Evolutionary conservation across 177 flowering plant species (phyloP), one percentile per base, ranked within the genome.

Genomic region (Tripterygium wilfordii): DNA sequence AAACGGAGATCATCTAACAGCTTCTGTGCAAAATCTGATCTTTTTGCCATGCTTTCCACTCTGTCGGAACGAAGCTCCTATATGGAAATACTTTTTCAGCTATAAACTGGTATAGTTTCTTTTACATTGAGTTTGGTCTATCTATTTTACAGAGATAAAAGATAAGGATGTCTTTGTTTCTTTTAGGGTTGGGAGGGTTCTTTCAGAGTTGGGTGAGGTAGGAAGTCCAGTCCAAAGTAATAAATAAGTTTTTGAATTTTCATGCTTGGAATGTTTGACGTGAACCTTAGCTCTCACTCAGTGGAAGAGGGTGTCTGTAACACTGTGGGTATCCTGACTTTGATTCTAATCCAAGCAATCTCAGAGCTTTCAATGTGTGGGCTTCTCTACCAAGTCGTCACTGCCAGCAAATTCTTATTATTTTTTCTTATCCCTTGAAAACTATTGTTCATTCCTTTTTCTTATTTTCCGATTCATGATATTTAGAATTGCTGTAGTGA

Each of bases 11-110:
- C 98, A 49, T 72, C 72, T 62, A 91, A 62, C 63, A 91, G 73
- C 68, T 88, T 91, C 86, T 88, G 96, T 0, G 87, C 82, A 49
- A 91, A 82, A 59, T 85, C 95, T 2, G 95, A 63, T 49, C 71
- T 68, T 64, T 65, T 78, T 1, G 79, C 74, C 95, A 87, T 89
- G 31, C 30, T 58, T 6, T 10, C 17, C 38, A 43, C 42, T n/a
- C n/a, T n/a, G n/a, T n/a, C n/a, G n/a, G n/a, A n/a, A n/a, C 12
- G 30, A 5, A 45, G 21, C 24, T 18, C 15, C n/a, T n/a, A n/a
- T n/a, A n/a, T n/a, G n/a, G n/a, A n/a, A n/a, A n/a, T n/a, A n/a
- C n/a, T n/a, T n/a, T n/a, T n/a, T n/a, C n/a, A n/a, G n/a, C n/a
- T n/a, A n/a, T 8, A 15, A 44, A 51, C 28, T 32, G 41, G 44